phyloP scores from a whole-genome alignment of 2,329 filamentous ascomycete genomes.

The Helotiales sp. region DNA sequence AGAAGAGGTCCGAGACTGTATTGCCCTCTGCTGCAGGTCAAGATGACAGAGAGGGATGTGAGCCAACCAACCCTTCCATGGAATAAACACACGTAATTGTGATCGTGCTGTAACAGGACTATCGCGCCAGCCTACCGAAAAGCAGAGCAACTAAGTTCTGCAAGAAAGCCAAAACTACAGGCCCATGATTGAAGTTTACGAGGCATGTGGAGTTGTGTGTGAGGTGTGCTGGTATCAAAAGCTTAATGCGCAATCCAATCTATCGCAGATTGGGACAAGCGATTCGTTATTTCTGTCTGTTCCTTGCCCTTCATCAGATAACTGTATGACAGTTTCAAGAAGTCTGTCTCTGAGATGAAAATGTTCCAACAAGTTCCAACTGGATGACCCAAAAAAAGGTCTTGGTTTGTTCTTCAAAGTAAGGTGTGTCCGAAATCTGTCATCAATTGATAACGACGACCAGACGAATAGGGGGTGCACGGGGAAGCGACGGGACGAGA shows the following conservation, averaged over 20 bases:
- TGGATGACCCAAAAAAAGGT: too few species aligned
- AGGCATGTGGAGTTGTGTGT: not conserved
- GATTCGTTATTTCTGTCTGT: not conserved
- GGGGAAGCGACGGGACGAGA: not conserved
- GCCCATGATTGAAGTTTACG: not conserved
- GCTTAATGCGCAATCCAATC: slow-evolving; percentile 7
- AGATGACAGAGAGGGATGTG: not conserved
- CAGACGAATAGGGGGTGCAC: not conserved
- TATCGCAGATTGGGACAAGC: not conserved
- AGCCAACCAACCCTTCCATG: not conserved
- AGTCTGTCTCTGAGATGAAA: too few species aligned
- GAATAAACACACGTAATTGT: not conserved
- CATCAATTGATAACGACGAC: too few species aligned
- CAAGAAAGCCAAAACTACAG: not conserved
- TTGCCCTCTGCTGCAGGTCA: not conserved
- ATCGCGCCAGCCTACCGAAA: not conserved
- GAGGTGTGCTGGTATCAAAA: slow-evolving; percentile 9
- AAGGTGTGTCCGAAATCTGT: too few species aligned
- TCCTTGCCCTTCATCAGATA: not conserved
- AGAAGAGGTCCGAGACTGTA: slow-evolving; percentile 1
- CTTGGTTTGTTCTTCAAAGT: too few species aligned
- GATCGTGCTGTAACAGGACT: not conserved
- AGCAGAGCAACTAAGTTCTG: not conserved
- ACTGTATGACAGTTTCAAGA: not conserved
- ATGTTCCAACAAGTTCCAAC: too few species aligned